phyloP scores from a whole-genome alignment of 148 eudicot species.

The Persicaria maculosa region DNA sequence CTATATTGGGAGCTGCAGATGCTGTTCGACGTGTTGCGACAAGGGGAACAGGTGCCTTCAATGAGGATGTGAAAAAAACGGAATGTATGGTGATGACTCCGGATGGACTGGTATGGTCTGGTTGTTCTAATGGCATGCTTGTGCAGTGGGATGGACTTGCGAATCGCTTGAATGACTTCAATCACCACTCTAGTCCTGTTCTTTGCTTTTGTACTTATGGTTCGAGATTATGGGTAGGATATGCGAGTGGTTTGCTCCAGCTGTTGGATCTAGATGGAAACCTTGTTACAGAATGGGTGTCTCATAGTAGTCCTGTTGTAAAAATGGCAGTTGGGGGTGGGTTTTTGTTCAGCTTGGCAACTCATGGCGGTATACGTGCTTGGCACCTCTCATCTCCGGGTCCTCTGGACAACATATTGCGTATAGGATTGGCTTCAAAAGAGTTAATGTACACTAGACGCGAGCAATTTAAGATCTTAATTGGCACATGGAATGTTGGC shows the following conservation, averaged over 20 bases:
- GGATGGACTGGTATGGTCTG: constrained; percentile 85
- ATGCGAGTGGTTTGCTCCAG: constrained; percentile 81
- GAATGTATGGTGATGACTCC: constrained; percentile 70
- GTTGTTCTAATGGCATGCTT: constrained; percentile 77
- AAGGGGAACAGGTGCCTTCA: constrained; percentile 71
- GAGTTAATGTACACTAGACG: constrained; percentile 58
- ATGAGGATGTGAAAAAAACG: constrained; percentile 75
- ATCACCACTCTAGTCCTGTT: constrained; percentile 60
- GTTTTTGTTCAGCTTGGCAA: constrained; percentile 75
- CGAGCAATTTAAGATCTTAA: constrained; percentile 60
- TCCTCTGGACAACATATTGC: constrained; percentile 58
- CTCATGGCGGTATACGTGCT: constrained; percentile 97
- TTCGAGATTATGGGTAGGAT: constrained; percentile 80
- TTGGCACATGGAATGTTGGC: constrained; percentile 99
- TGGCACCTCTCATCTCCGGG: constrained; percentile 90
- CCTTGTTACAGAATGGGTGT: constrained; percentile 67
- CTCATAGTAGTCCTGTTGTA: constrained; percentile 82
- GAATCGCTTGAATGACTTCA: constrained; percentile 65
- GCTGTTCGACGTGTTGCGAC: constrained; percentile 93
- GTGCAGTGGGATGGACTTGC: constrained; percentile 93
- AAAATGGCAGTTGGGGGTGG: constrained; percentile 72
- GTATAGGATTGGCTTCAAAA: constrained; percentile 54
- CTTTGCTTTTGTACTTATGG: constrained; percentile 81
- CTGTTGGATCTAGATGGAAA: constrained; percentile 82
- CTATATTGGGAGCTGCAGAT: constrained; percentile 97